phyloP scores from a whole-genome alignment of 1,284 basidiomycete species.

The Bjerkandera adusta region DNA sequence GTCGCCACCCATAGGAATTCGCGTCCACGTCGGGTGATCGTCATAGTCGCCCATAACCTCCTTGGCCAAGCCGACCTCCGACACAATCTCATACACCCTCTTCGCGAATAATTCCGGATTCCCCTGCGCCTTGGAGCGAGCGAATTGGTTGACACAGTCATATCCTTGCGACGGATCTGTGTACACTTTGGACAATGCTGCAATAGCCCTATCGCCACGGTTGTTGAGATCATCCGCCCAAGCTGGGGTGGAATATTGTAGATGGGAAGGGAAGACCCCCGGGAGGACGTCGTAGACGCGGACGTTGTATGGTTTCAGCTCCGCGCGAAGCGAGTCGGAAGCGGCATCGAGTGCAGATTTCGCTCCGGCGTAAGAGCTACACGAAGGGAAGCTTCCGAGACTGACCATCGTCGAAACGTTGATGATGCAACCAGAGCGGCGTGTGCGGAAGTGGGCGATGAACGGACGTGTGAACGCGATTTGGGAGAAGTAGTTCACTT shows the following conservation, averaged over 20 bases:
- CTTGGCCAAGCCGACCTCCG: slow-evolving; percentile 19
- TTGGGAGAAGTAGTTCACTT: slow-evolving; percentile 31
- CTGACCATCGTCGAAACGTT: slow-evolving; percentile 25
- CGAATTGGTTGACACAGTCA: slow-evolving; percentile 14
- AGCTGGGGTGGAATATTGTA: slow-evolving; percentile 18
- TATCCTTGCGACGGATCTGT: slow-evolving; percentile 21
- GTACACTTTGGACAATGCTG: slow-evolving; percentile 17
- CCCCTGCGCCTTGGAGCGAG: slow-evolving; percentile 15
- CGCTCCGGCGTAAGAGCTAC: slow-evolving; percentile 27
- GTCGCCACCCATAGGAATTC: slow-evolving; percentile 24
- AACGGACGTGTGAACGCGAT: slow-evolving; percentile 31
- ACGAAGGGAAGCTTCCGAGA: slow-evolving; percentile 17
- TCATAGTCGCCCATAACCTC: slow-evolving; percentile 5
- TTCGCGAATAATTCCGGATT: slow-evolving; percentile 22
- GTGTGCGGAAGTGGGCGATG: slow-evolving; percentile 26
- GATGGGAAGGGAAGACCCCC: slow-evolving; percentile 30
- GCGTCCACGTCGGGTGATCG: slow-evolving; percentile 15
- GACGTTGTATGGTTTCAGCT: slow-evolving; percentile 28
- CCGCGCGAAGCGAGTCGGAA: slow-evolving; percentile 27
- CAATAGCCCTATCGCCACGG: background rate
- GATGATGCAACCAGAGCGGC: slow-evolving; percentile 26
- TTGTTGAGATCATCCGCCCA: slow-evolving; percentile 10
- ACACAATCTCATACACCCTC: slow-evolving; percentile 25
- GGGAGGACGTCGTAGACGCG: slow-evolving; percentile 27
- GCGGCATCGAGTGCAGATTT: slow-evolving; percentile 30